Evolutionary conservation across 2,329 filamentous ascomycete genomes (phyloP), one percentile per base, ranked within the genome.

Genomic region (Pseudogymnoascus sp.): DNA sequence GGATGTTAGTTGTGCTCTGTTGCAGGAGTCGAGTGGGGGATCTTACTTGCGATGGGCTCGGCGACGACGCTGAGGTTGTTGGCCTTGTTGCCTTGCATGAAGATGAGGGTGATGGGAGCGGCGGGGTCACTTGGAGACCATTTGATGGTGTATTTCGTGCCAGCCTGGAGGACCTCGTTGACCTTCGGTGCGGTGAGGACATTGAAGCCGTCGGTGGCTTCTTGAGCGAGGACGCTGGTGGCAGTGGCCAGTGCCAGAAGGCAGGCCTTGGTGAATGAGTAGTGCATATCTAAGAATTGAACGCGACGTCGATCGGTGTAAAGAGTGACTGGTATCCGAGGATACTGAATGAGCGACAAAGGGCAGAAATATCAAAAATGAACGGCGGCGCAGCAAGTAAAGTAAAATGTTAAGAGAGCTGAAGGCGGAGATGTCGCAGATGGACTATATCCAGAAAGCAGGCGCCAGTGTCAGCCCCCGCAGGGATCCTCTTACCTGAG

Each of bases 41-140:
- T 79, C 82, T 74, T 75, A 86, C 83, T 69, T 63, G 75, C 78
- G 69, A 87, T 72, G 64, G 72, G 67, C 43, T 68, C 64, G 35
- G 75, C 68, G 20, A 22, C 41, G 38, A 77, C 65, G 61, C 74
- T 67, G 37, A 74, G 68, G 64, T 80, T 58, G 71, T 75, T 63
- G 77, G 74, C 63, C 71, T 71, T 4, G 71, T 66, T 66, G 84
- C 84, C 62, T 81, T 57, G 28, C 28, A 57, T 57, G n/a, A 57
- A 80, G 61, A 86, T 74, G 63, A 87, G 78, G 67, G 72, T 69
- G 71, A 87, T 80, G 65, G 75, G 75, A 68, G 85, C 73, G 62
- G 74, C 75, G 43, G 28, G 75, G 61, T 12, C 61, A 7, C 38
- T 68, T 28, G 73, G 65, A 11, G 65, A 50, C 84, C 84, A 87